These are phyloP conservation scores for Helicocarpus griseus DNA, from an alignment of 2,329 filamentous ascomycete genomes.

Conservation along the genomic window DNA sequence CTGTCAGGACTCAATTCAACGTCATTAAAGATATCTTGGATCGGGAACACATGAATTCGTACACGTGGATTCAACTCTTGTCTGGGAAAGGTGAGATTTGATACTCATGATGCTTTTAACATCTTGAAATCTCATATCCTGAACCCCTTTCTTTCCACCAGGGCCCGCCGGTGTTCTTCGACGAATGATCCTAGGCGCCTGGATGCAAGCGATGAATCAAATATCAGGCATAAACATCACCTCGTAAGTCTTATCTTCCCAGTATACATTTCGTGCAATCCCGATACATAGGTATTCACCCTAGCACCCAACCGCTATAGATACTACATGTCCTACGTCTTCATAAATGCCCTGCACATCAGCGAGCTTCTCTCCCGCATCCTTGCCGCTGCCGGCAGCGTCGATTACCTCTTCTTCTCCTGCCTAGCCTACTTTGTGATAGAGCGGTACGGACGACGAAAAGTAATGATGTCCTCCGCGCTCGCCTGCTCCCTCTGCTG, in stretches of 20 bases:
- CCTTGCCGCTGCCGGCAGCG: conserved; percentile 37
- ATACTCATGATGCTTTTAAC: not conserved
- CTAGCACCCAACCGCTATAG: conserved; percentile 4
- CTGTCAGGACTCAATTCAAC: conserved; percentile 22
- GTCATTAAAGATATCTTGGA: conserved; percentile 32
- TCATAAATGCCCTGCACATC: conserved; percentile 34
- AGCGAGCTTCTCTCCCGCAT: conserved; percentile 31
- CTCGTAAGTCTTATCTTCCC: conserved; percentile 6
- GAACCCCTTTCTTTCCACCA: conserved; percentile 1
- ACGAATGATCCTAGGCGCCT: conserved; percentile 37
- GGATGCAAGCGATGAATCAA: conserved; percentile 31
- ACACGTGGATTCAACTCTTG: conserved; percentile 37
- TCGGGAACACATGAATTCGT: conserved; percentile 36
- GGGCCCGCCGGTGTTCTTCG: conserved; percentile 32
- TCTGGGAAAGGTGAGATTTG: conserved; percentile 23
- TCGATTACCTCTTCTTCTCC: conserved; percentile 38
- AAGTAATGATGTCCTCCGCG: conserved; percentile 41
- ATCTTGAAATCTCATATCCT: too few relatives aligned
- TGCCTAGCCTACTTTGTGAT: conserved; percentile 38
- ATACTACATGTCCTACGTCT: conserved; percentile 33
- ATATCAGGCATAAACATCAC: conserved; percentile 30
- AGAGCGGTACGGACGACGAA: conserved; percentile 40
- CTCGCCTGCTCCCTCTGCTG: conserved; percentile 42
- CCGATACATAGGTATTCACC: conserved; percentile 4
- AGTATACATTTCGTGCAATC: not conserved